Evolutionary conservation across 169 alveolate genomes (phyloP).

Genomic region (Miamiensis avidus): DNA sequence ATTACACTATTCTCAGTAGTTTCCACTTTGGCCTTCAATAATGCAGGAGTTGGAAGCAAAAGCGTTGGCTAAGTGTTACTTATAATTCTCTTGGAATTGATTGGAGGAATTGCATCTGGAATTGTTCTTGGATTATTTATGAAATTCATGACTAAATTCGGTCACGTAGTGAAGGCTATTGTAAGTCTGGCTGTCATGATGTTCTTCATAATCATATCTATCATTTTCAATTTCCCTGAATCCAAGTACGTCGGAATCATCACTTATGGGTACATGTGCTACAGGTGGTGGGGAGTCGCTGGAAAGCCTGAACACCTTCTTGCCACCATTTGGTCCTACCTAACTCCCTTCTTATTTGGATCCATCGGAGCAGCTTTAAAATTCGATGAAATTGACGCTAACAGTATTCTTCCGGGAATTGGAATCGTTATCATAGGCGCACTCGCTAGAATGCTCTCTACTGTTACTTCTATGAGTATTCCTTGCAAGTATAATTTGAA

Average conservation of each 20-base stretch:
- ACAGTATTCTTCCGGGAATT: conserved; percentile 4
- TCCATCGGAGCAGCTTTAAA: conserved; percentile 57
- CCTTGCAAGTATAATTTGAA: neutral
- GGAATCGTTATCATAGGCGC: conserved; percentile 1
- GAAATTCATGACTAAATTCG: neutral
- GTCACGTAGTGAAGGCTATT: neutral
- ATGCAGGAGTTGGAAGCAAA: neutral
- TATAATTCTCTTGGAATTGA: neutral
- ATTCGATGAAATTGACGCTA: conserved; percentile 9
- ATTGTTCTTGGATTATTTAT: neutral
- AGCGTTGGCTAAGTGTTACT: neutral
- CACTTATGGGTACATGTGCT: conserved; percentile 51
- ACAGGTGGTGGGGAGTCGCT: conserved; percentile 39
- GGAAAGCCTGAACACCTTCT: conserved; percentile 44
- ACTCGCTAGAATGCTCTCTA: neutral
- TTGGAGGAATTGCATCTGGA: neutral
- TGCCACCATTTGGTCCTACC: conserved; percentile 26
- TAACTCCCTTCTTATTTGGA: conserved; percentile 51
- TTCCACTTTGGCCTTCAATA: conserved; percentile 26
- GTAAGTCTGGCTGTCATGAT: neutral
- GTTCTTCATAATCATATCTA: conserved; percentile 14
- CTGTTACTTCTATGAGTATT: neutral
- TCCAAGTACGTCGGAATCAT: conserved; percentile 33
- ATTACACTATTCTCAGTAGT: conserved; percentile 26
- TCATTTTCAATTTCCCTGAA: conserved; percentile 6